Conservation (phyloP, 1,139 yeast species). For the Hyphopichia khmerensis region DNA sequence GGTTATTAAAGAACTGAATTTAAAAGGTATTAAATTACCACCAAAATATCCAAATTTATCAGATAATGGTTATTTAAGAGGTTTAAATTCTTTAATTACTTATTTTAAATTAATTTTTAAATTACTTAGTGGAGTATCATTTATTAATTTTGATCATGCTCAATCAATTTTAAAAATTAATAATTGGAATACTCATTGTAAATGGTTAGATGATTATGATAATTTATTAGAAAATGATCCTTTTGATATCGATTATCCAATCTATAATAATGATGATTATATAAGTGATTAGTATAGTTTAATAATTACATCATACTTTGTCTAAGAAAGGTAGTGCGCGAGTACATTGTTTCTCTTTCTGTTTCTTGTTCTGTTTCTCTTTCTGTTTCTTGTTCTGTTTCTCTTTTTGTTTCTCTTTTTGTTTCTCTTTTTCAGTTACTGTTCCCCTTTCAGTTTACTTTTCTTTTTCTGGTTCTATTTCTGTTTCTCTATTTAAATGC, state of each 20-base stretch:
- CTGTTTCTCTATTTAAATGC: too few species aligned
- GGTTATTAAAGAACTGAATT: slow-evolving; percentile 52
- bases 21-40: slow-evolving; percentile 20
- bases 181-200: slow-evolving; percentile 18
- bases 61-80: slow-evolving; percentile 85
- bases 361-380: too few species aligned
- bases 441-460: too few species aligned
- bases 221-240: slow-evolving; percentile 18
- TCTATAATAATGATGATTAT: slow-evolving; percentile 17
- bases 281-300: slow-evolving; percentile 23
- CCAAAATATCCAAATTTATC: slow-evolving; percentile 64
- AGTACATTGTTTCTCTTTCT: background rate
- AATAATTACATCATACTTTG: too few species aligned
- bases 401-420: too few species aligned
- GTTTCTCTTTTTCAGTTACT: too few species aligned
- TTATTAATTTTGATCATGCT: slow-evolving; percentile 18
- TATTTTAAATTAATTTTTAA: slow-evolving; percentile 60
- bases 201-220: slow-evolving; percentile 49
- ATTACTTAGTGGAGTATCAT: slow-evolving; percentile 35
- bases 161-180: background rate
- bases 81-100: slow-evolving; percentile 62
- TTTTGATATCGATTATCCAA: slow-evolving; percentile 23
- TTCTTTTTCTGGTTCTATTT: too few species aligned
- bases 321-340: too few species aligned
- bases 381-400: too few species aligned